A percentile compares a stretch with the other conserved stretches of the same genome.
Evolutionary conservation across 768 basidiomycete species (phyloP).

Genomic region (Leccinum longicurvipes): DNA sequence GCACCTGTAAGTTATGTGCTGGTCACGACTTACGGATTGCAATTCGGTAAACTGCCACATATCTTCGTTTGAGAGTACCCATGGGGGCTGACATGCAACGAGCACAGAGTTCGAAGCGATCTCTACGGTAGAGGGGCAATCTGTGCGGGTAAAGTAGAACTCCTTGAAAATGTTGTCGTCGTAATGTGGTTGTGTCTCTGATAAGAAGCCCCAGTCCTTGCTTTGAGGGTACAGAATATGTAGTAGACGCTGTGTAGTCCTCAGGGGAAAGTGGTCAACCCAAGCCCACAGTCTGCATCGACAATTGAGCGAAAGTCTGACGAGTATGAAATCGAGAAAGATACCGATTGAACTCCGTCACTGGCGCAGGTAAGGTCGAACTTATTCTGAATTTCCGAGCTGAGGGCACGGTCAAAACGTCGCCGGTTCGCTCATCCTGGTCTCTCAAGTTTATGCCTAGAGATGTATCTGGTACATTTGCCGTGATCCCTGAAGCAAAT

Average conservation of each 20-base stretch:
- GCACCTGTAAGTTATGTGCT: neutral
- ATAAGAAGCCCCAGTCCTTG: slow-evolving; percentile 41
- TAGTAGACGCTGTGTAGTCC: slow-evolving; percentile 35
- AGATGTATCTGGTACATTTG: slow-evolving; percentile 29
- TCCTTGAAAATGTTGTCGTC: slow-evolving; percentile 43
- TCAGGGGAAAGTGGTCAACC: slow-evolving; percentile 34
- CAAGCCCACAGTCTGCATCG: slow-evolving; percentile 27
- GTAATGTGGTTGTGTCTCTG: slow-evolving; percentile 30
- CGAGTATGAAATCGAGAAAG: neutral
- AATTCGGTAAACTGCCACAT: slow-evolving; percentile 50
- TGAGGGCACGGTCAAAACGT: slow-evolving; percentile 32
- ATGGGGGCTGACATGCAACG: slow-evolving; percentile 60
- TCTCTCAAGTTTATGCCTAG: slow-evolving; percentile 22
- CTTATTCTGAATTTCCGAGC: slow-evolving; percentile 27
- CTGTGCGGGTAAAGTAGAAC: slow-evolving; percentile 41
- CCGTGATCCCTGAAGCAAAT: slow-evolving; percentile 21
- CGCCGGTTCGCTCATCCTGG: slow-evolving; percentile 27
- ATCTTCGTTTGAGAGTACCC: slow-evolving; percentile 53
- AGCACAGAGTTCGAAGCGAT: slow-evolving; percentile 38
- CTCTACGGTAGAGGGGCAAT: slow-evolving; percentile 19
- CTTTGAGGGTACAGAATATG: slow-evolving; percentile 45
- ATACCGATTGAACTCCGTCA: slow-evolving; percentile 32
- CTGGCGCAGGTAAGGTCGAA: slow-evolving; percentile 26
- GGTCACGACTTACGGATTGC: slow-evolving; percentile 20
- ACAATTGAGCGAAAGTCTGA: neutral